Evolutionary conservation across 495 filamentous ascomycete species (phyloP).

Genomic region (Tuber borchii): DNA sequence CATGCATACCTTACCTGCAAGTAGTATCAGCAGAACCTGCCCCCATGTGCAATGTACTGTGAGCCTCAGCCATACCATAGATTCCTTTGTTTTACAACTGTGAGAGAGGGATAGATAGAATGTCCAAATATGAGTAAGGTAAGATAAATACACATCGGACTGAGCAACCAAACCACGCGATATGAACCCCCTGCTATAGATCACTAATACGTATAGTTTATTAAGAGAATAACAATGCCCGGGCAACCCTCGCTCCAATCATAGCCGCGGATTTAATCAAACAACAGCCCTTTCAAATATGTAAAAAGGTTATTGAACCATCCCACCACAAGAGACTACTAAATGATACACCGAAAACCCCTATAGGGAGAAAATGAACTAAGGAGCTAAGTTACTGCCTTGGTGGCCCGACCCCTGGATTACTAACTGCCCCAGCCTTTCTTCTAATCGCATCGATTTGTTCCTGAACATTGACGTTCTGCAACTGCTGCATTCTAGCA

Average conservation of each 20-base stretch:
- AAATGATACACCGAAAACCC: neutral
- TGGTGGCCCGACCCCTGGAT: constrained; percentile 40
- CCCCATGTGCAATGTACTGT: too few species aligned
- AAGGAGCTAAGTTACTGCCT: constrained; percentile 24
- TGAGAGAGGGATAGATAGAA: too few species aligned
- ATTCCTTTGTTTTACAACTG: too few species aligned
- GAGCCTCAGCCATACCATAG: too few species aligned
- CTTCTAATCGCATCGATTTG: constrained; percentile 63
- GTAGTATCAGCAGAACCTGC: too few species aligned
- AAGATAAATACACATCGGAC: neutral
- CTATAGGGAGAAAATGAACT: neutral
- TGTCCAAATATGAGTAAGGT: too few species aligned
- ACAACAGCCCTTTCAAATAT: neutral
- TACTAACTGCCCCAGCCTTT: constrained; percentile 50
- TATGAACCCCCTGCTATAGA: neutral
- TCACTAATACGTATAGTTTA: neutral
- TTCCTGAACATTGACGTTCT: constrained; percentile 62
- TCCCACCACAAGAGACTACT: neutral
- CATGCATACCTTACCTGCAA: too few species aligned
- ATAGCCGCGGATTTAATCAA: neutral
- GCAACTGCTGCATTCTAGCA: constrained; percentile 53
- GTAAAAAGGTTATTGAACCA: neutral
- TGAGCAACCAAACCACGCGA: neutral
- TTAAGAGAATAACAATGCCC: neutral
- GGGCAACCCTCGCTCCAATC: neutral